phyloP scores from a whole-genome alignment of 345 rosid species.

The Gossypioides kirkii region DNA sequence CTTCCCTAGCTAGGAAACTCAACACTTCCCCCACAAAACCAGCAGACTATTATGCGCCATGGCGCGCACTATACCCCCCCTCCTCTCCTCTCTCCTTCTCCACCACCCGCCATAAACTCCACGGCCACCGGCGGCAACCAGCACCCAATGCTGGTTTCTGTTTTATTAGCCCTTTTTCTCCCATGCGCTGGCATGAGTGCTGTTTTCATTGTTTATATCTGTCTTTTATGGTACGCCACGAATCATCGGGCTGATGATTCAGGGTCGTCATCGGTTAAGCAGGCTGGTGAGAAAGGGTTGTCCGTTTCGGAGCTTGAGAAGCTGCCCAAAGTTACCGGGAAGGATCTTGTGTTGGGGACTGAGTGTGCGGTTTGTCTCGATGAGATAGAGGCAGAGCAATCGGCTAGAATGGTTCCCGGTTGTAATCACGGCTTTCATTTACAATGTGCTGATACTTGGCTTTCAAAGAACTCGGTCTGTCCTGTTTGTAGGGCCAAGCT shows the following conservation, averaged over 20 bases:
- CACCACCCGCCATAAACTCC: slow-evolving; percentile 11
- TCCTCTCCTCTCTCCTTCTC: slow-evolving; percentile 10
- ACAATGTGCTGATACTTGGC: slow-evolving; percentile 81
- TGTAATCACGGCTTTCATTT: slow-evolving; percentile 84
- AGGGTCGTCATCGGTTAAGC: slow-evolving; percentile 26
- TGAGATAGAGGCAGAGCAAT: slow-evolving; percentile 52
- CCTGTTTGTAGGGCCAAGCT: slow-evolving; percentile 66
- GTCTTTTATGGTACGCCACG: slow-evolving; percentile 49
- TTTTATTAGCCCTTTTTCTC: slow-evolving; percentile 58
- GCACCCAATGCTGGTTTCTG: slow-evolving; percentile 39
- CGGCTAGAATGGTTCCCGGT: slow-evolving; percentile 66
- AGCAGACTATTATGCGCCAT: slow-evolving; percentile 16
- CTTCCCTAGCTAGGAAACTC: background rate
- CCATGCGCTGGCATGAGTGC: slow-evolving; percentile 66
- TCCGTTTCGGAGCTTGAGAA: slow-evolving; percentile 54
- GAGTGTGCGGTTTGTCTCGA: slow-evolving; percentile 92
- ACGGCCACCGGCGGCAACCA: background rate
- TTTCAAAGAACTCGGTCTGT: slow-evolving; percentile 49
- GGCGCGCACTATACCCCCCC: slow-evolving; percentile 10
- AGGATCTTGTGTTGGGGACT: slow-evolving; percentile 51
- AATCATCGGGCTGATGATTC: slow-evolving; percentile 11
- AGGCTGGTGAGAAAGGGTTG: slow-evolving; percentile 37
- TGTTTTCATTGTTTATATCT: slow-evolving; percentile 50
- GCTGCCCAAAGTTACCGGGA: slow-evolving; percentile 58
- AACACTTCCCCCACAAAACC: background rate